Conservation (phyloP, 345 rosid species). For the Pugionium cornutum region DNA sequence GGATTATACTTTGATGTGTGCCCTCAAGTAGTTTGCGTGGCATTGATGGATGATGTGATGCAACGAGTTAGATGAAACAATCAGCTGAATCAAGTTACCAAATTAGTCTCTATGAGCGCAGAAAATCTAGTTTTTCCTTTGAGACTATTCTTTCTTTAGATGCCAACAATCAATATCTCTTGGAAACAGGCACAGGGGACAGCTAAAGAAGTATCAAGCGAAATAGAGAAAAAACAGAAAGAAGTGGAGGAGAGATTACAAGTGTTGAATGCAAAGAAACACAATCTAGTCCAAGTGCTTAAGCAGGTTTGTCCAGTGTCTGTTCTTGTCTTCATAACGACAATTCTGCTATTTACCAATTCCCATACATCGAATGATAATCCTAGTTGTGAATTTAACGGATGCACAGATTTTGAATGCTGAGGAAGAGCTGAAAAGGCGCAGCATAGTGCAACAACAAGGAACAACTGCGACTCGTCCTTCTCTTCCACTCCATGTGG, state of each 20-base stretch:
- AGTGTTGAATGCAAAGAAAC: conserved; percentile 79
- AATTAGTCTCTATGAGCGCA: background rate
- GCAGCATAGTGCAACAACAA: conserved; percentile 48
- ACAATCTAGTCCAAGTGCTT: conserved; percentile 80
- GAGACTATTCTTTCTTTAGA: background rate
- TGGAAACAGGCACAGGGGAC: conserved; percentile 42
- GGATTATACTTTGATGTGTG: conserved; percentile 9
- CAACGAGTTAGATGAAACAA: conserved; percentile 4
- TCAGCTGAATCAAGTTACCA: background rate
- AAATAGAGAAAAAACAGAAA: conserved; percentile 56
- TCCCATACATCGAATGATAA: background rate
- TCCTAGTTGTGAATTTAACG: conserved; percentile 8
- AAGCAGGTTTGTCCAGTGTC: conserved; percentile 60
- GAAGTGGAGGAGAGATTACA: conserved; percentile 73
- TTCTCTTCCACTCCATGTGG: conserved; percentile 68
- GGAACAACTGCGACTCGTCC: conserved; percentile 53
- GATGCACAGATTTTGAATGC: conserved; percentile 65
- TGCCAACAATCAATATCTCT: background rate
- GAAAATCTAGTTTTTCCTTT: conserved; percentile 5
- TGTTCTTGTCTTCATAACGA: conserved; percentile 1
- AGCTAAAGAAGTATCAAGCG: conserved; percentile 40
- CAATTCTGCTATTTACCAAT: background rate
- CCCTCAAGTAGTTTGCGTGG: conserved; percentile 6
- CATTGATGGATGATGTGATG: conserved; percentile 8
- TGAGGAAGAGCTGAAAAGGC: conserved; percentile 89